Base-by-base conservation (phyloP, 78 protist genomes). In the Dictyostelium firmibasis region DNA sequence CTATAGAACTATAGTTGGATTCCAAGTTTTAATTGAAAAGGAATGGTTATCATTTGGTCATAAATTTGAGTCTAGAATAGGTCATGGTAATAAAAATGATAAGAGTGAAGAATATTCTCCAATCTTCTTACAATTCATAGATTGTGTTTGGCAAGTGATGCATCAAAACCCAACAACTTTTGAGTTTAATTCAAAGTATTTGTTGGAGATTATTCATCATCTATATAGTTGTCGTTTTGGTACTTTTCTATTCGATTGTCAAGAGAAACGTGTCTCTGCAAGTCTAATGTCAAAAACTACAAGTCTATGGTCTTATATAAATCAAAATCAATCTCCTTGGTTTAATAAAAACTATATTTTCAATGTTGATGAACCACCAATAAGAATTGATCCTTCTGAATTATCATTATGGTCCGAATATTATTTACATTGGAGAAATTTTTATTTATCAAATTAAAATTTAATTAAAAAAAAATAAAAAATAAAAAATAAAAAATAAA, bases 51-150 rank as follows among this genome's bases (percentile, higher is more conserved):
- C 85, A 0, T 82, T 70, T 36, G 99, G 99, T 5, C 98, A 98
- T 87, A 86, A 87, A 60, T 98, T 97, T 50, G 96, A 91, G 25
- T 70, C 85, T 1, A 83, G 99, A 36, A 92, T 57, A 20, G 93
- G 93, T 4, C 97, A 96, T 13, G 79, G 76, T 16, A 7, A 84
- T 88, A 38, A 85, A 16, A 83, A 36, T 27, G 84, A 92, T 2
- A 33, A 84, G 27, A 25, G 36, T 53, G 84, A 72, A 41, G 97
- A 95, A 27, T 44, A 82, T 35, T 43, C 97, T 23, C 99, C 99
- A 38, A 76, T 98, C 31, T 99, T 99, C 78, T 53, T 98, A 8
- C 99, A 98, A 86, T 98, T 97, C 36, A 57, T 99, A 6, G 99
- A 99, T 70, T 97, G 99, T 53, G 97, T 96, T 18, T 95, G 88